These are phyloP conservation scores for Neonectria ditissima DNA, from an alignment of 2,329 filamentous ascomycete genomes.

Conservation along the genomic window DNA sequence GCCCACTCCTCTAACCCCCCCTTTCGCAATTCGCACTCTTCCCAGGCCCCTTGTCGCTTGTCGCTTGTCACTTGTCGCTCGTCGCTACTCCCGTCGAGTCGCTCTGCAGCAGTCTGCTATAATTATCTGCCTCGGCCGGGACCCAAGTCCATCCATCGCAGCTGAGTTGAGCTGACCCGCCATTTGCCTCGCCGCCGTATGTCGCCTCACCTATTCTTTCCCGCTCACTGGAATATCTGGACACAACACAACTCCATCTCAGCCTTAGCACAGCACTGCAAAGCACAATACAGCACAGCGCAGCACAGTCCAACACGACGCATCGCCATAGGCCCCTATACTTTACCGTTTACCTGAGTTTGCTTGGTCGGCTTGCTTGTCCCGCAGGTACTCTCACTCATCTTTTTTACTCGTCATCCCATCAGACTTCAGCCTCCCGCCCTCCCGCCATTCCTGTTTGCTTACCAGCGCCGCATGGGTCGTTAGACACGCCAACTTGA, in stretches of 20 bases:
- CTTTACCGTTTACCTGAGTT: constrained; percentile 28
- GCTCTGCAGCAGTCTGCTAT: constrained; percentile 2
- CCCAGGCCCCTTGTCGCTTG: constrained; percentile 15
- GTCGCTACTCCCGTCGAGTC: neutral
- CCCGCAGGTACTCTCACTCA: constrained; percentile 42
- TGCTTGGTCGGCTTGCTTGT: constrained; percentile 38
- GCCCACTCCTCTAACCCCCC: constrained; percentile 33
- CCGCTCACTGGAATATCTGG: constrained; percentile 29
- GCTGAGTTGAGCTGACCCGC: constrained; percentile 26
- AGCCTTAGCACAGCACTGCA: constrained; percentile 35
- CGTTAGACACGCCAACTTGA: constrained; percentile 49
- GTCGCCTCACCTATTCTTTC: constrained; percentile 40
- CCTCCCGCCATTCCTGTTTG: constrained; percentile 35
- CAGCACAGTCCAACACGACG: constrained; percentile 30
- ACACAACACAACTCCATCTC: constrained; percentile 33
- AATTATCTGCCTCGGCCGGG: constrained; percentile 13
- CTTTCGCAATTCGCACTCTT: constrained; percentile 32
- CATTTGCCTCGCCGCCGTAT: constrained; percentile 31
- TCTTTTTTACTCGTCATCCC: constrained; percentile 28
- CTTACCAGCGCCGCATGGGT: constrained; percentile 46
- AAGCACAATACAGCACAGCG: constrained; percentile 27
- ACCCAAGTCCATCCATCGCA: neutral
- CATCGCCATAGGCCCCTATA: constrained; percentile 5
- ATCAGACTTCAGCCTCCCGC: constrained; percentile 29
- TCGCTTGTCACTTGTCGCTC: neutral